phyloP scores from a whole-genome alignment of 2,329 filamentous ascomycete genomes.

The Dothiorella sarmentorum region DNA sequence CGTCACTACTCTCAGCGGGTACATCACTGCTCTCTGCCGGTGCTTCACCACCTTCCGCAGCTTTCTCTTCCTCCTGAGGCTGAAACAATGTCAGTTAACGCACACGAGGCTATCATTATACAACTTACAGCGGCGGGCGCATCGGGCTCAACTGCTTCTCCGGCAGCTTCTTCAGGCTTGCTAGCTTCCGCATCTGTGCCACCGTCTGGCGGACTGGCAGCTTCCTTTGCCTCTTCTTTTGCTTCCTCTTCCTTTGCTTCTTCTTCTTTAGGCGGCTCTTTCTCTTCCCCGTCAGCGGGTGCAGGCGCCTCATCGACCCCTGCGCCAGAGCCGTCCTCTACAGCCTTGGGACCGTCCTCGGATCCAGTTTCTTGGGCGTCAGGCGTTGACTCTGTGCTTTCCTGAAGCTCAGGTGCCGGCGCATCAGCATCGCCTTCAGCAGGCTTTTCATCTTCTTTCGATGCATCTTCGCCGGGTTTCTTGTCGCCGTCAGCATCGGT shows the following conservation, averaged over 20 bases:
- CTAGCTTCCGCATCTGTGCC: not conserved
- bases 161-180: not conserved
- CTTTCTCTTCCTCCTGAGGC: not conserved
- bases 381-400: not conserved
- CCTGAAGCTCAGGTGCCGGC: not conserved
- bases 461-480: not conserved
- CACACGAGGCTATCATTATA: too few species aligned
- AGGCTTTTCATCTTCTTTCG: not conserved
- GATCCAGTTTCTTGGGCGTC: not conserved
- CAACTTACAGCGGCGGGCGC: not conserved
- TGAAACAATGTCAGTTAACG: too few species aligned
- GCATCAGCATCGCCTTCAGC: not conserved
- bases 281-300: not conserved
- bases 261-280: not conserved
- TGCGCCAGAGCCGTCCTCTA: not conserved
- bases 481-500: not conserved
- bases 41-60: not conserved
- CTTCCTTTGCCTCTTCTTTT: not conserved
- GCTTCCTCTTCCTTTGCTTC: not conserved
- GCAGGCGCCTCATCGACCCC: not conserved
- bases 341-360: not conserved
- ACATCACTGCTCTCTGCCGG: not conserved
- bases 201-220: not conserved
- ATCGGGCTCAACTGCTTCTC: not conserved
- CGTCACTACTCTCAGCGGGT: too few species aligned